Evolutionary conservation across 2,329 filamentous ascomycete species (phyloP), one percentile per base, ranked within the genome.

Genomic region (Lasiodiplodia sp.): DNA sequence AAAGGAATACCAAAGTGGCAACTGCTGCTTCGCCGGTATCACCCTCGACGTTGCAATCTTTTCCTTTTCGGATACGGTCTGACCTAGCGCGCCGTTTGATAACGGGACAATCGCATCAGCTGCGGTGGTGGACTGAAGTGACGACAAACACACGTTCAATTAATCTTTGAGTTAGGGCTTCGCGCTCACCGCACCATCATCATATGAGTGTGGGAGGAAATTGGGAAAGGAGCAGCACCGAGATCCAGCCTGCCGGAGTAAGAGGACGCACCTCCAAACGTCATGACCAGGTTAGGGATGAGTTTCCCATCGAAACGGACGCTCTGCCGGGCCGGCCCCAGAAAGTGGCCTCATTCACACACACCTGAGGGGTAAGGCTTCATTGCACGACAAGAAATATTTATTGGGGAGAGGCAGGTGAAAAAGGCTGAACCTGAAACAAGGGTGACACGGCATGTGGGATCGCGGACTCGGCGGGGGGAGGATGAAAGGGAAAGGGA

Each of bases 371-470:
- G 31, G 31, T 34, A 34, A 34, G 2, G 31, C 31, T 34, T 34
- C 31, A 47, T 47, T 21, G 44, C 44, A n/a, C 44, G n/a, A 47
- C 58, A 49, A 49, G 10, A 18, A 34, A 49, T n/a, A 10, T 47
- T 5, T 28, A 18, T 34, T 34, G 31, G 31, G 31, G 31, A 34
- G 31, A 7, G 8, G 31, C 31, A 34, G 31, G 31, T 34, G 21
- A 62, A 31, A 31, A 62, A 34, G 40, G 58, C 40, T 34, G 23
- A 49, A 49, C 58, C 58, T 62, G 58, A 62, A 62, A 62, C 58
- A 62, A 28, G 38, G 51, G 58, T 62, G 18, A 25, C 40, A 49
- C 23, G 25, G 7, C 38, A 57, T 38, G 18, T 6, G 7, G 16
- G 53, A 28, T 57, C n/a, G 53, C 31, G 37, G 37, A 31, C 31